These are phyloP conservation scores for Monosporascus sp. DNA, from an alignment of 2,329 filamentous ascomycete genomes.

Conservation along the genomic window DNA sequence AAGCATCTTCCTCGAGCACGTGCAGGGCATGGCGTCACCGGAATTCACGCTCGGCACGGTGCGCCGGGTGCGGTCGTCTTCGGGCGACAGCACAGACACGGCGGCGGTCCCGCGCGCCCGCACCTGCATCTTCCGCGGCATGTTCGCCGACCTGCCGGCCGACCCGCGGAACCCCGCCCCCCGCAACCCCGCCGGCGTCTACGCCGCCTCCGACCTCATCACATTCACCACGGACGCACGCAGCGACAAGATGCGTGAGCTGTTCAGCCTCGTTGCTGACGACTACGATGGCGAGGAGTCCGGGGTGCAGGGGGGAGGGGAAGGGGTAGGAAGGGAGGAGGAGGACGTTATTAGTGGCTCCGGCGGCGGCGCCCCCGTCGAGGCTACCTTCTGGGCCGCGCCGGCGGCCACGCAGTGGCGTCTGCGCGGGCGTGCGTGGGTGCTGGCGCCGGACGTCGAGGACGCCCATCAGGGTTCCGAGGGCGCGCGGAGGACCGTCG, in stretches of 20 bases:
- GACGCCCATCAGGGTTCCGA: slow-evolving; percentile 26
- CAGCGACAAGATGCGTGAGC: slow-evolving; percentile 75
- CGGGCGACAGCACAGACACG: slow-evolving; percentile 11
- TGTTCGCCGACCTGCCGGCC: slow-evolving; percentile 68
- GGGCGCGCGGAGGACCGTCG: slow-evolving; percentile 53
- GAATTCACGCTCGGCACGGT: slow-evolving; percentile 48
- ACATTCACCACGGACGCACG: slow-evolving; percentile 84
- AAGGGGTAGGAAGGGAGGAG: slow-evolving; percentile 32
- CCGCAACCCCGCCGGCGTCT: slow-evolving; percentile 60
- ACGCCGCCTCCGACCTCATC: slow-evolving; percentile 70
- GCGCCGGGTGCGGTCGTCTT: slow-evolving; percentile 26
- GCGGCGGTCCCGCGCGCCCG: slow-evolving; percentile 55
- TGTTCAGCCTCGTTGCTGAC: slow-evolving; percentile 49
- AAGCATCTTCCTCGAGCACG: slow-evolving; percentile 43
- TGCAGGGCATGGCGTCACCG: slow-evolving; percentile 40
- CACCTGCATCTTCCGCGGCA: slow-evolving; percentile 79
- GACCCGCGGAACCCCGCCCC: slow-evolving; percentile 69
- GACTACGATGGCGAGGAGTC: slow-evolving; percentile 34
- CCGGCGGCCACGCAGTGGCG: slow-evolving; percentile 76
- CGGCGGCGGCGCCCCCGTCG: slow-evolving; percentile 65
- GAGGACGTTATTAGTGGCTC: slow-evolving; percentile 33
- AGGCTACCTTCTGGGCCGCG: slow-evolving; percentile 65
- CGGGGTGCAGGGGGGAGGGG: slow-evolving; percentile 3
- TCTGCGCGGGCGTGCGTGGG: slow-evolving; percentile 67
- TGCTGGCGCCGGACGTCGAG: slow-evolving; percentile 62